Conservation (phyloP, 495 filamentous ascomycete genomes). For the Aspergillus campestris region DNA sequence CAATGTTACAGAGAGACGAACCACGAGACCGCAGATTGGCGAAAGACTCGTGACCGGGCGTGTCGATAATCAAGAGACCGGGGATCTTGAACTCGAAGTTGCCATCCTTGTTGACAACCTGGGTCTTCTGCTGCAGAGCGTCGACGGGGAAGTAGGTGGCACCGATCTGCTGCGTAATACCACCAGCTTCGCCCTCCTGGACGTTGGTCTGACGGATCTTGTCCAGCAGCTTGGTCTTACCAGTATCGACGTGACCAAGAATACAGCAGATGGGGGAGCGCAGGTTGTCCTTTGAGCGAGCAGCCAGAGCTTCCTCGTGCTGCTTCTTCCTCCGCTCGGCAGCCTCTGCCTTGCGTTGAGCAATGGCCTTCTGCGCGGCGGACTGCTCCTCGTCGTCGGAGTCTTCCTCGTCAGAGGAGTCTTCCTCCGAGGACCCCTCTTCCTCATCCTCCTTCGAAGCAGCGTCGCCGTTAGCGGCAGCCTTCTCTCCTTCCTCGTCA, state of each 20-base stretch:
- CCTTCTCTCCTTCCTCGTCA: conserved; percentile 60
- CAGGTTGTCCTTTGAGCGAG: conserved; percentile 86
- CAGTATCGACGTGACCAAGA: conserved; percentile 98
- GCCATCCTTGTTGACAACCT: conserved; percentile 83
- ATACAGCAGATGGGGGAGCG: conserved; percentile 99
- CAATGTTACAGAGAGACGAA: conserved; percentile 97
- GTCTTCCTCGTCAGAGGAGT: conserved; percentile 42
- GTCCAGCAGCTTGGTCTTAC: conserved; percentile 97
- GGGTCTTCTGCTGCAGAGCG: conserved; percentile 81
- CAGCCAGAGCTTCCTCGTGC: conserved; percentile 85
- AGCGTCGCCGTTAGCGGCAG: conserved; percentile 17
- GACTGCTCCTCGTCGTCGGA: conserved; percentile 64
- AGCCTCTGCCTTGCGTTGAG: conserved; percentile 75
- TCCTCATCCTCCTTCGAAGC: conserved; percentile 25
- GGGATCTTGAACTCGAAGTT: conserved; percentile 96
- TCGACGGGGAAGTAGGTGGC: conserved; percentile 99
- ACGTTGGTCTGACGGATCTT: conserved; percentile 99
- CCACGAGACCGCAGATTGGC: conserved; percentile 94
- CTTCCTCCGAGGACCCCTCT: conserved; percentile 48
- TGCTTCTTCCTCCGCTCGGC: conserved; percentile 82
- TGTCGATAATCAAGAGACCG: conserved; percentile 95
- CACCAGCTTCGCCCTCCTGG: conserved; percentile 97
- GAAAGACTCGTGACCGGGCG: conserved; percentile 99
- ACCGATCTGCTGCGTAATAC: conserved; percentile 99
- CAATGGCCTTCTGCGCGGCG: conserved; percentile 57